Conservation (phyloP, 345 rosid species). For the Erucastrum elatum region DNA sequence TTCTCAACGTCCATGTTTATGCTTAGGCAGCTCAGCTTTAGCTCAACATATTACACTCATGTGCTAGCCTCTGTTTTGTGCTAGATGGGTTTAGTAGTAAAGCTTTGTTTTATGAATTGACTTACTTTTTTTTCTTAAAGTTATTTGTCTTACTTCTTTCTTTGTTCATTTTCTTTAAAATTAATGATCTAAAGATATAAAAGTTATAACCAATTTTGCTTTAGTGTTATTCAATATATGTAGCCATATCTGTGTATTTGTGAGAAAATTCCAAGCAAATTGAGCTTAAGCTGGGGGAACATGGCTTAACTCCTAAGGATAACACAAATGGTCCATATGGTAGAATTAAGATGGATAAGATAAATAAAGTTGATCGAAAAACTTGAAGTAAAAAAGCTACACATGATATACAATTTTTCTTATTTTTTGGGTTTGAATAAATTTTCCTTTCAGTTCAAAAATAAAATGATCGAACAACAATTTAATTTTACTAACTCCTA, state of each 20-base stretch:
- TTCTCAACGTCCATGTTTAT: conserved; percentile 74
- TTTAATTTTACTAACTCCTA: neutral
- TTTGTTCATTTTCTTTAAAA: neutral
- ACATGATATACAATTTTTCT: too few relatives aligned
- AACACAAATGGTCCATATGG: neutral
- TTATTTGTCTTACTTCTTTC: neutral
- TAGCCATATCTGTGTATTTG: neutral
- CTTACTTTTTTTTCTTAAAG: neutral
- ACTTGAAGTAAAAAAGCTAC: neutral
- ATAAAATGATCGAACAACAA: too few relatives aligned
- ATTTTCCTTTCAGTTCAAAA: too few relatives aligned
- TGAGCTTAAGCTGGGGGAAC: neutral
- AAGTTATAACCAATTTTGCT: neutral
- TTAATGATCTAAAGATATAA: neutral
- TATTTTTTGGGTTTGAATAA: too few relatives aligned
- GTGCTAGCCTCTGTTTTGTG: conserved; percentile 10
- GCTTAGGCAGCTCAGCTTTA: conserved; percentile 33
- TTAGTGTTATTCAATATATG: neutral
- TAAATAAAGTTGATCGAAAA: neutral
- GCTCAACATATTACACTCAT: neutral
- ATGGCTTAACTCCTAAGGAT: neutral
- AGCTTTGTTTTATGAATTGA: neutral
- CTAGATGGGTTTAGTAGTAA: neutral
- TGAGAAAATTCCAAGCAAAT: neutral
- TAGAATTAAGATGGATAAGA: neutral